These are phyloP conservation scores for Phialophora verrucosa DNA, from an alignment of 2,329 filamentous ascomycete genomes.

Conservation along the genomic window DNA sequence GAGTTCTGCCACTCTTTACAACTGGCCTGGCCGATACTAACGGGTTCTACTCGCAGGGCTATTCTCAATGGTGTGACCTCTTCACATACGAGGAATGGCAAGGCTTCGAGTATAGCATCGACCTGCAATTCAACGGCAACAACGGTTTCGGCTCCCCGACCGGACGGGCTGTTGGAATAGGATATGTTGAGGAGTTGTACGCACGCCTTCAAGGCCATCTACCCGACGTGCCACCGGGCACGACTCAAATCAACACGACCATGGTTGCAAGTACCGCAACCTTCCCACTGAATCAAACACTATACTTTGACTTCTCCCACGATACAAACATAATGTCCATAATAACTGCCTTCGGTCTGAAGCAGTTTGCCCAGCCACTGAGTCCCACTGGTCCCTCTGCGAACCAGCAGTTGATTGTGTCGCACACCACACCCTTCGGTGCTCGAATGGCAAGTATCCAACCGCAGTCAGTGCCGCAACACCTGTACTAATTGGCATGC, in stretches of 20 bases:
- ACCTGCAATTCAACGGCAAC: slow-evolving; percentile 68
- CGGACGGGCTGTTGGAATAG: slow-evolving; percentile 73
- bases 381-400: slow-evolving; percentile 62
- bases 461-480: neutral
- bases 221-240: slow-evolving; percentile 36
- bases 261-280: slow-evolving; percentile 63
- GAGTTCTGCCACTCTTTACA: neutral
- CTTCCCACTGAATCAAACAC: slow-evolving; percentile 74
- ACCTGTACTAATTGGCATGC: slow-evolving; percentile 2
- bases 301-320: slow-evolving; percentile 80
- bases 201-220: slow-evolving; percentile 61
- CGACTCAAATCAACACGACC: slow-evolving; percentile 55
- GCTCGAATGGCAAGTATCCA: slow-evolving; percentile 60
- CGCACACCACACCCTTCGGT: slow-evolving; percentile 73
- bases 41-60: slow-evolving; percentile 53
- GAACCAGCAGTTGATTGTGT: slow-evolving; percentile 67
- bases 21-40: neutral
- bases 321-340: slow-evolving; percentile 75
- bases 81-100: slow-evolving; percentile 79
- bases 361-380: slow-evolving; percentile 68
- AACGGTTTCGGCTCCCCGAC: slow-evolving; percentile 63
- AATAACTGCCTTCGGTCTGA: slow-evolving; percentile 69
- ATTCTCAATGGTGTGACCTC: slow-evolving; percentile 73
- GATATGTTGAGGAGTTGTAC: slow-evolving; percentile 71
- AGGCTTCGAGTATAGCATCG: slow-evolving; percentile 72